phyloP scores from a whole-genome alignment of 345 rosid species.

The Isatis tinctoria region DNA sequence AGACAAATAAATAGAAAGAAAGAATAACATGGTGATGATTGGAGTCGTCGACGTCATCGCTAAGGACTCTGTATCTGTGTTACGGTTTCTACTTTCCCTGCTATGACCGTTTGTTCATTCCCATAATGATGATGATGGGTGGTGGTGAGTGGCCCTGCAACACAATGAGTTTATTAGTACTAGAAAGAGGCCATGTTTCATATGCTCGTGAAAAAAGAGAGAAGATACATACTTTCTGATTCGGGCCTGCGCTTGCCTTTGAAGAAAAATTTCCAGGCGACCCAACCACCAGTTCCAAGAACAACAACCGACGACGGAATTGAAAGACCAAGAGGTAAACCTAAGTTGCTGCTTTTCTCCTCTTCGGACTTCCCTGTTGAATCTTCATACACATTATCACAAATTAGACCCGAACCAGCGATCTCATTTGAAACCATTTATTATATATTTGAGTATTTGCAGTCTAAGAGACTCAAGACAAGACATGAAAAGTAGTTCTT shows the following conservation, averaged over 20 bases:
- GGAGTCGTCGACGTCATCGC: not conserved
- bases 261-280: not conserved
- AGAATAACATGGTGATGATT: not conserved
- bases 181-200: not conserved
- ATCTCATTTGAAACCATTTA: not conserved
- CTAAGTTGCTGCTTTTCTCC: constrained; percentile 3
- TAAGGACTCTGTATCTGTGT: not conserved
- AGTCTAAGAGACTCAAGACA: too few relatives aligned
- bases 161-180: not conserved
- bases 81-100: not conserved
- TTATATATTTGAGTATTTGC: too few relatives aligned
- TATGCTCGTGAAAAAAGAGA: not conserved
- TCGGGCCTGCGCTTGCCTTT: constrained; percentile 4
- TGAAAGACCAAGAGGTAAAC: constrained; percentile 6
- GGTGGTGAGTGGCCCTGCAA: constrained; percentile 8
- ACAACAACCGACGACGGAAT: not conserved
- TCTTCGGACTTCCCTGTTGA: constrained; percentile 1
- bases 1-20: not conserved
- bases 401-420: not conserved
- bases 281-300: not conserved
- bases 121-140: constrained; percentile 8
- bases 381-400: constrained; percentile 1
- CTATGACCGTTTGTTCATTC: not conserved
- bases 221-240: constrained; percentile 3
- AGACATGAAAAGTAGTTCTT: too few relatives aligned